A percentile compares a stretch with the other conserved stretches of the same genome.
These are phyloP conservation scores for Agaricus subrufescens DNA, from an alignment of 768 basidiomycete species.

Conservation along the genomic window DNA sequence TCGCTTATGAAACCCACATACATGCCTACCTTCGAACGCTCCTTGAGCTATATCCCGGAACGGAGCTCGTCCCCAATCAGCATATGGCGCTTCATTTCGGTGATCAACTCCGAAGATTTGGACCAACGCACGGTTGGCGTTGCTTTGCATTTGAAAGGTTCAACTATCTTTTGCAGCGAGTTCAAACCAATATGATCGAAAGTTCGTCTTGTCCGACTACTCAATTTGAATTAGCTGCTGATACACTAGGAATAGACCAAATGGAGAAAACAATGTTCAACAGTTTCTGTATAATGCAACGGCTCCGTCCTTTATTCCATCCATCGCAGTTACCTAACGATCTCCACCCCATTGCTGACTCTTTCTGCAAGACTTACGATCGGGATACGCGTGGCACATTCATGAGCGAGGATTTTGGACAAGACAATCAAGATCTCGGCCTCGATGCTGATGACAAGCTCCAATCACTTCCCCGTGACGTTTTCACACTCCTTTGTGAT, in stretches of 20 bases:
- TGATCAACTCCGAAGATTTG: conserved; percentile 23
- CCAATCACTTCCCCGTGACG: too few species aligned
- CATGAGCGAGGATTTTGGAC: background rate
- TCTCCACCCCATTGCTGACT: background rate
- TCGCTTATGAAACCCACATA: conserved; percentile 23
- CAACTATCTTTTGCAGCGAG: too few species aligned
- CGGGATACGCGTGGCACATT: background rate
- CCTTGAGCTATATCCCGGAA: conserved; percentile 23
- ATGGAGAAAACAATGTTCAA: conserved; percentile 23
- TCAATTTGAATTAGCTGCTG: too few species aligned
- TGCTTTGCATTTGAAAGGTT: conserved; percentile 22
- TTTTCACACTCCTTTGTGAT: too few species aligned
- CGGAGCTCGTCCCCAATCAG: conserved; percentile 27
- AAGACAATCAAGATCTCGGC: too few species aligned
- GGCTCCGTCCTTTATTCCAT: conserved; percentile 11
- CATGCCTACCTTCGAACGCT: conserved; percentile 25
- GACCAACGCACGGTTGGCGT: conserved; percentile 32
- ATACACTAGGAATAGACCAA: conserved; percentile 26
- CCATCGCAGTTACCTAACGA: background rate
- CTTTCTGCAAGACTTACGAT: background rate
- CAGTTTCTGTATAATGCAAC: conserved; percentile 20
- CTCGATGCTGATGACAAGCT: too few species aligned
- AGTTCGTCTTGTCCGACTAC: too few species aligned
- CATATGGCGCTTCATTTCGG: conserved; percentile 35
- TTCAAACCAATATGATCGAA: too few species aligned